phyloP scores from a whole-genome alignment of 1,284 basidiomycete genomes.

The Heliocybe sulcata region DNA sequence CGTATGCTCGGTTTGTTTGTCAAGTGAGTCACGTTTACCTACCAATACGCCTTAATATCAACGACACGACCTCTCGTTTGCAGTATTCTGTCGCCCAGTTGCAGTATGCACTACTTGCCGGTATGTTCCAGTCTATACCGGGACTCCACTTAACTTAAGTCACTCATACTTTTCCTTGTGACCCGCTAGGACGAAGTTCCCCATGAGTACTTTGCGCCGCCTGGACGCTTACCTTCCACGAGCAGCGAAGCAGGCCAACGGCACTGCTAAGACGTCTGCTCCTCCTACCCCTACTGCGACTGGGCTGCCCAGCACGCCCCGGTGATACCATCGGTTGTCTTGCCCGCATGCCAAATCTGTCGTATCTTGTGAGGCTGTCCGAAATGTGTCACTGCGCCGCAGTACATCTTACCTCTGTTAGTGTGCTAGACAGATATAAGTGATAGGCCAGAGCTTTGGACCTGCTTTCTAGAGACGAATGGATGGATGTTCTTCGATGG shows the following conservation, averaged over 20 bases:
- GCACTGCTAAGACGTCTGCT: not conserved
- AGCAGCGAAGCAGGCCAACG: not conserved
- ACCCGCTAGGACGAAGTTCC: slow-evolving; percentile 78
- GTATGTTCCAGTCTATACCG: not conserved
- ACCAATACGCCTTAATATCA: not conserved
- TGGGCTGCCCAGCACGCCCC: not conserved
- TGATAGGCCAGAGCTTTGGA: no score
- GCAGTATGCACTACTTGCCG: slow-evolving; percentile 91
- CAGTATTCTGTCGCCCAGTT: slow-evolving; percentile 91
- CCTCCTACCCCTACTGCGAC: not conserved
- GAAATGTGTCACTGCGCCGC: no score
- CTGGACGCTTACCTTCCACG: slow-evolving; percentile 52
- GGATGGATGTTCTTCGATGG: no score
- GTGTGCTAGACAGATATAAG: no score
- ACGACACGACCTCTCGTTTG: slow-evolving; percentile 10
- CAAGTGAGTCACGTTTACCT: slow-evolving; percentile 67
- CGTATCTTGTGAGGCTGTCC: no score
- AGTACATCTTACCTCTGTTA: no score
- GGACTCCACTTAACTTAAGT: no score
- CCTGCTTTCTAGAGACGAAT: no score
- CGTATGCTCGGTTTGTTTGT: slow-evolving; percentile 94
- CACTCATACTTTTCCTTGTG: slow-evolving; percentile 1
- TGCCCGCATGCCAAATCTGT: no score
- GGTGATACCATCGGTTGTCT: not conserved
- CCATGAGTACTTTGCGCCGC: slow-evolving; percentile 80